phyloP scores from a whole-genome alignment of 306 rosid genomes.

The Pterocarpus santalinus region DNA sequence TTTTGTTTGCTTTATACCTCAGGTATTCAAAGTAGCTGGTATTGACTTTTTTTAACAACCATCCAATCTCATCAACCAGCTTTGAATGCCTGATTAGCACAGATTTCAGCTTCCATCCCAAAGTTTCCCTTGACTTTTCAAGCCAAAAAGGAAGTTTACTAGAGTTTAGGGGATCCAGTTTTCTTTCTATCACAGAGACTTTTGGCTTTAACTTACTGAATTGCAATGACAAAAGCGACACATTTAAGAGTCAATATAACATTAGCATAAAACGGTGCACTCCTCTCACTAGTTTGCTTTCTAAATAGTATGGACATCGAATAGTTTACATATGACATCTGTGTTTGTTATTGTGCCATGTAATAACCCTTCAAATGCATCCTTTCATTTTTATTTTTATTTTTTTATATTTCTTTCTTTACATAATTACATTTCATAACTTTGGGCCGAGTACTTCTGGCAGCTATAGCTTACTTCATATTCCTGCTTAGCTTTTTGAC shows the following conservation, averaged over 20 bases:
- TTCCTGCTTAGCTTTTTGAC: not conserved
- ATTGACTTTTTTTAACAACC: slow-evolving; percentile 32
- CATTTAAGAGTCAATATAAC: slow-evolving; percentile 6
- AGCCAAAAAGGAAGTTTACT: slow-evolving; percentile 28
- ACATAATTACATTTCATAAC: not conserved
- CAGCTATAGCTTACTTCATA: slow-evolving; percentile 1
- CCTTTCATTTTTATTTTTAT: not conserved
- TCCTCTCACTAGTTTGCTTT: not conserved
- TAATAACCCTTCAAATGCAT: not conserved
- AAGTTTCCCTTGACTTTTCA: slow-evolving; percentile 29
- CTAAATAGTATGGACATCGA: not conserved
- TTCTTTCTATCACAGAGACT: no score
- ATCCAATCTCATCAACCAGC: slow-evolving; percentile 37
- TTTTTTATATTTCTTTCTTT: not conserved
- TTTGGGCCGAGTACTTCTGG: not conserved
- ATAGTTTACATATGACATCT: slow-evolving; percentile 15
- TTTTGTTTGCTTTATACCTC: slow-evolving; percentile 9
- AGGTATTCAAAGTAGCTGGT: slow-evolving; percentile 23
- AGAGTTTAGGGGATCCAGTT: slow-evolving; percentile 31
- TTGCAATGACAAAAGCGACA: slow-evolving; percentile 21
- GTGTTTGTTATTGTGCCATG: slow-evolving; percentile 14
- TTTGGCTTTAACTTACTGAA: not conserved
- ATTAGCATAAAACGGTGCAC: not conserved
- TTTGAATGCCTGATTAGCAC: slow-evolving; percentile 29
- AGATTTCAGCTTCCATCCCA: slow-evolving; percentile 32